Conservation (phyloP, 441 rosid genomes). For the Rhodomyrtus psidioides region DNA sequence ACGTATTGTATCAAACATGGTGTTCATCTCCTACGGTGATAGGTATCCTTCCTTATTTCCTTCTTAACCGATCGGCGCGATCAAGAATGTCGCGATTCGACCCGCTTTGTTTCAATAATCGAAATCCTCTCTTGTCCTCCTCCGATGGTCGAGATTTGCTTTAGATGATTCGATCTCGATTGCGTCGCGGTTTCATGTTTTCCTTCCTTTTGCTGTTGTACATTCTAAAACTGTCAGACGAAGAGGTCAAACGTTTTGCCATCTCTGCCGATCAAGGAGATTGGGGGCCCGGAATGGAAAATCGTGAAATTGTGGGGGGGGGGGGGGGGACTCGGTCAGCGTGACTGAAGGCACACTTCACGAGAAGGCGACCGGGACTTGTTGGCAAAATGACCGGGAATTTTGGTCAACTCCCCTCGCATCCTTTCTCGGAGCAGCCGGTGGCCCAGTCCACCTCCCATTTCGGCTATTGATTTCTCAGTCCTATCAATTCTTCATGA, state of each 20-base stretch:
- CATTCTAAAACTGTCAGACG: not conserved
- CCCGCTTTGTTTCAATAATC: not conserved
- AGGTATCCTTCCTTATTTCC: not conserved
- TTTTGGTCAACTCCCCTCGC: constrained; percentile 48
- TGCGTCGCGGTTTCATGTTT: not conserved
- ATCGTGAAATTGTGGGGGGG: not conserved
- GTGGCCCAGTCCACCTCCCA: not conserved
- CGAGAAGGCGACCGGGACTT: constrained; percentile 8
- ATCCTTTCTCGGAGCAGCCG: constrained; percentile 14
- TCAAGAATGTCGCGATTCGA: not conserved
- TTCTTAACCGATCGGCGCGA: not conserved
- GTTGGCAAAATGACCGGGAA: constrained; percentile 27
- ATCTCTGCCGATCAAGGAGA: not conserved
- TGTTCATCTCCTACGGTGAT: not conserved
- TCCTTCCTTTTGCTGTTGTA: not conserved
- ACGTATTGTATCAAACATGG: not conserved
- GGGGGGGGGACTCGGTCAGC: constrained; percentile 14
- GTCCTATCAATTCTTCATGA: not conserved
- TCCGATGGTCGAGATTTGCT: not conserved
- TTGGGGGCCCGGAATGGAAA: not conserved
- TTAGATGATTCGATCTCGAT: rapidly evolving
- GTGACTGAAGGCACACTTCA: constrained; percentile 24
- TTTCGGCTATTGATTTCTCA: not conserved
- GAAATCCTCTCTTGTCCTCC: not conserved
- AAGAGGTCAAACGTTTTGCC: not conserved